Percentiles rank a stretch among this genome's conserved stretches.
These are phyloP conservation scores for Phyllosticta paracitricarpa DNA, from an alignment of 2,329 filamentous ascomycete genomes.

Conservation along the genomic window DNA sequence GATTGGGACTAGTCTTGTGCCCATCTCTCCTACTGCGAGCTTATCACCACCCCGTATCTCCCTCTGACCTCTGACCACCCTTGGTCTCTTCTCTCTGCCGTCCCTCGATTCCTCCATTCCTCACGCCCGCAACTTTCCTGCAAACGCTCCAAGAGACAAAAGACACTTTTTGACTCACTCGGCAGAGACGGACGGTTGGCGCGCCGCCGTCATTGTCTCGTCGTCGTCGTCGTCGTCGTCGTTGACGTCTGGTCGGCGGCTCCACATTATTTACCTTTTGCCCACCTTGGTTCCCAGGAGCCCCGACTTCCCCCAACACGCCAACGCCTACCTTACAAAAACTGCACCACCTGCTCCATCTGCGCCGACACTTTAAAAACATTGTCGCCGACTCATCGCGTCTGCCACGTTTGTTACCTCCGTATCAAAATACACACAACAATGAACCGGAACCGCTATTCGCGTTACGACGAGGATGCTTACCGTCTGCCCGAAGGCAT, in stretches of 20 bases:
- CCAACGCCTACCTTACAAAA: neutral
- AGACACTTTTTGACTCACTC: neutral
- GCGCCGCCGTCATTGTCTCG: too few relatives aligned
- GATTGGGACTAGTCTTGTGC: neutral
- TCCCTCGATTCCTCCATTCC: neutral
- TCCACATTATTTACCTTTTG: too few relatives aligned
- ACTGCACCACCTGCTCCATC: neutral
- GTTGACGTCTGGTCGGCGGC: too few relatives aligned
- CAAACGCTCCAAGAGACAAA: neutral
- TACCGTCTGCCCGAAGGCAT: conserved; percentile 47
- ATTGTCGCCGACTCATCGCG: neutral
- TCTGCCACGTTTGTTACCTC: neutral
- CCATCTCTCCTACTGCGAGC: neutral
- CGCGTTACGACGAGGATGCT: conserved; percentile 27
- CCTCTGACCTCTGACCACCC: neutral
- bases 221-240: too few relatives aligned
- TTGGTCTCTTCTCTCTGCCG: neutral
- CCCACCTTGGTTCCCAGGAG: too few relatives aligned
- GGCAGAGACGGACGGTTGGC: too few relatives aligned
- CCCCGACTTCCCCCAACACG: too few relatives aligned
- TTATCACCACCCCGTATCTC: neutral
- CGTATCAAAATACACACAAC: neutral
- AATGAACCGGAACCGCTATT: conserved; percentile 10
- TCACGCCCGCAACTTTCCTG: neutral
- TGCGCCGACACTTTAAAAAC: neutral